A percentile compares a stretch with the other conserved stretches of the same genome.
Conservation (phyloP, 805 yeast species). For the Wickerhamiella allomyrinae region DNA sequence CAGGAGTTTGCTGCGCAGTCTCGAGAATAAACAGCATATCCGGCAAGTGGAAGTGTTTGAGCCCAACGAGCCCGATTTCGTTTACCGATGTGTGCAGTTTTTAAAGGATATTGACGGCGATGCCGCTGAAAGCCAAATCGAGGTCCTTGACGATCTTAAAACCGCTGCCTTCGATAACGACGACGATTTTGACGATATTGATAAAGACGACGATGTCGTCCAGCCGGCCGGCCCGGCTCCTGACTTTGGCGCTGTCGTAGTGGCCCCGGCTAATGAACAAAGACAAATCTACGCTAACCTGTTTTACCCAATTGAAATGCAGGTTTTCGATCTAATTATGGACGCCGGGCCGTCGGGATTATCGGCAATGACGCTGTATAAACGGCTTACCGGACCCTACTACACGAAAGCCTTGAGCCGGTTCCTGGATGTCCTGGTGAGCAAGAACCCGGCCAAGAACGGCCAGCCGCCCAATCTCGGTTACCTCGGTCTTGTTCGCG, state of each 20-base stretch:
- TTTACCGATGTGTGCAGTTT: conserved; percentile 26
- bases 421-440: conserved; percentile 34
- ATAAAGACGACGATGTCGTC: conserved; percentile 18
- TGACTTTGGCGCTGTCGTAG: conserved; percentile 5
- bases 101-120: conserved; percentile 15
- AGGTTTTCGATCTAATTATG: conserved; percentile 38
- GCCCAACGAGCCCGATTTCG: conserved; percentile 20
- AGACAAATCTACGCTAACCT: conserved; percentile 28
- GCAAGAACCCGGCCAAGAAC: conserved; percentile 21
- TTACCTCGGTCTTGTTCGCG: conserved; percentile 36
- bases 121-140: not conserved
- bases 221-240: conserved; percentile 5
- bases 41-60: conserved; percentile 23
- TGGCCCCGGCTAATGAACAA: not conserved
- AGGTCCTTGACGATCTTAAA: conserved; percentile 20
- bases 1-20: conserved; percentile 14
- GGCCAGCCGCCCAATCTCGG: conserved; percentile 15
- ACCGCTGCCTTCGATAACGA: conserved; percentile 23
- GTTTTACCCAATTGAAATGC: conserved; percentile 51
- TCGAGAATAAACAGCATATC: conserved; percentile 21
- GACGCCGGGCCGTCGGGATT: conserved; percentile 36
- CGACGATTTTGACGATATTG: conserved; percentile 24
- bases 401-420: conserved; percentile 40
- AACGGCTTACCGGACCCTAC: conserved; percentile 38
- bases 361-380: conserved; percentile 41